These are phyloP conservation scores for Lavandula angustifolia DNA, from an alignment of 257 asterid genomes.

Conservation along the genomic window DNA sequence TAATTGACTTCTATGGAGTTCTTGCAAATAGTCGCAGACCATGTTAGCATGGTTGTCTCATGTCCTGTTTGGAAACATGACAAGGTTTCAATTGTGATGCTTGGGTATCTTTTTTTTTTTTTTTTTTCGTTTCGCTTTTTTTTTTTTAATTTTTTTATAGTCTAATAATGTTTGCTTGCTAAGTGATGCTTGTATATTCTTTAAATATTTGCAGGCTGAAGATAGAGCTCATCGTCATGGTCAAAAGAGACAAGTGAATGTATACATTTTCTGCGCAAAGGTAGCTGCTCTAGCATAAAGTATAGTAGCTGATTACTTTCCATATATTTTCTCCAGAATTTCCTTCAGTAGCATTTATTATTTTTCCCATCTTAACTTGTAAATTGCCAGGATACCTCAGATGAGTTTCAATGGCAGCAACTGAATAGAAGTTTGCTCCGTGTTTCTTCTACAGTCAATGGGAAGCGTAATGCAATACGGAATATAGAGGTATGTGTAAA, in stretches of 20 bases:
- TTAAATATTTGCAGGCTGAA: conserved; percentile 73
- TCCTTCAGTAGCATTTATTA: conserved; percentile 19
- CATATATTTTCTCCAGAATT: conserved; percentile 11
- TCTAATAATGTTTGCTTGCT: conserved; percentile 24
- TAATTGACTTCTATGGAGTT: conserved; percentile 16
- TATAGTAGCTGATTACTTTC: conserved; percentile 25
- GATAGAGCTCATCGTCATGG: conserved; percentile 97
- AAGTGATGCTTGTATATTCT: conserved; percentile 33
- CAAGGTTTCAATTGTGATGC: conserved; percentile 29
- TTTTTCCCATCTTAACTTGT: conserved; percentile 9
- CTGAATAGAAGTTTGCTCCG: conserved; percentile 75
- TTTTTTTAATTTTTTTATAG: conserved; percentile 14
- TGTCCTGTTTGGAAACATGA: conserved; percentile 12
- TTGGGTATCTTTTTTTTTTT: background rate
- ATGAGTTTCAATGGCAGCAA: conserved; percentile 81
- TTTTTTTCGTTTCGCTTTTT: no score
- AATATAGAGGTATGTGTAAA: conserved; percentile 64
- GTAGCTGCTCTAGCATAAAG: conserved; percentile 39
- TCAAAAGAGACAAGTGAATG: conserved; percentile 77
- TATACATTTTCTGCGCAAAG: conserved; percentile 92
- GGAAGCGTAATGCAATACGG: conserved; percentile 66
- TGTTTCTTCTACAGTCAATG: conserved; percentile 82
- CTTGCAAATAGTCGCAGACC: background rate
- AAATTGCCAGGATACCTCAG: conserved; percentile 73
- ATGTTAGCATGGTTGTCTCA: background rate